Evolutionary conservation across 371 early-diverging fungal genomes (phyloP).

Genomic region (Apophysomyces trapeziformis): DNA sequence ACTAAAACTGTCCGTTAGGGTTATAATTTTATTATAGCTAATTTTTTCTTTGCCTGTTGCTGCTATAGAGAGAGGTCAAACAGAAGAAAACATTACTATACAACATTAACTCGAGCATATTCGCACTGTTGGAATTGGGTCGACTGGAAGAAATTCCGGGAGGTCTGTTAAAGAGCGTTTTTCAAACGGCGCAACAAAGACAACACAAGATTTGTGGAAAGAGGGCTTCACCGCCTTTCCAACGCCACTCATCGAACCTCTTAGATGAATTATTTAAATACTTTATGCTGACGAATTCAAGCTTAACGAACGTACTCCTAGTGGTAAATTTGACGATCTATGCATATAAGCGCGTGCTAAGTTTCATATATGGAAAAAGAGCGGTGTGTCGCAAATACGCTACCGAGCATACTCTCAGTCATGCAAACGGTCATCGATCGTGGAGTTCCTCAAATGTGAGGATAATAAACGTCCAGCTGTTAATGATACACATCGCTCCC

Average conservation of each 20-base stretch:
- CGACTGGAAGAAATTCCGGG: too few species aligned
- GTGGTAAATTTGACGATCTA: slow-evolving; percentile 37
- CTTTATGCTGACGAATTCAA: slow-evolving; percentile 54
- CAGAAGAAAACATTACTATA: too few species aligned
- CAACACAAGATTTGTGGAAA: neutral
- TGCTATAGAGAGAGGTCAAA: too few species aligned
- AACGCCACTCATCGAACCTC: slow-evolving; percentile 4
- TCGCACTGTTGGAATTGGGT: too few species aligned
- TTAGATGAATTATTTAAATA: slow-evolving; percentile 16
- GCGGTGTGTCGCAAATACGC: slow-evolving; percentile 53
- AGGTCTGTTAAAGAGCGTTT: neutral
- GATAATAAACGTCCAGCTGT: slow-evolving; percentile 6
- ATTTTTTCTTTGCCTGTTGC: too few species aligned
- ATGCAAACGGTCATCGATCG: slow-evolving; percentile 28
- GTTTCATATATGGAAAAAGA: slow-evolving; percentile 23
- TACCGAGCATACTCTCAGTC: slow-evolving; percentile 47
- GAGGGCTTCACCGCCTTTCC: neutral
- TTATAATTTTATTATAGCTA: too few species aligned
- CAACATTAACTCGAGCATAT: too few species aligned
- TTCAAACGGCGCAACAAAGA: neutral
- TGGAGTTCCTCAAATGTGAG: slow-evolving; percentile 23
- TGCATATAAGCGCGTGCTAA: neutral
- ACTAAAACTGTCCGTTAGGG: too few species aligned
- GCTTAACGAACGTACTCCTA: slow-evolving; percentile 54
- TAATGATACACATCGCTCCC: slow-evolving; percentile 6